Base-by-base conservation (phyloP, 2,329 filamentous ascomycete genomes). In the Calonectria henricotiae region DNA sequence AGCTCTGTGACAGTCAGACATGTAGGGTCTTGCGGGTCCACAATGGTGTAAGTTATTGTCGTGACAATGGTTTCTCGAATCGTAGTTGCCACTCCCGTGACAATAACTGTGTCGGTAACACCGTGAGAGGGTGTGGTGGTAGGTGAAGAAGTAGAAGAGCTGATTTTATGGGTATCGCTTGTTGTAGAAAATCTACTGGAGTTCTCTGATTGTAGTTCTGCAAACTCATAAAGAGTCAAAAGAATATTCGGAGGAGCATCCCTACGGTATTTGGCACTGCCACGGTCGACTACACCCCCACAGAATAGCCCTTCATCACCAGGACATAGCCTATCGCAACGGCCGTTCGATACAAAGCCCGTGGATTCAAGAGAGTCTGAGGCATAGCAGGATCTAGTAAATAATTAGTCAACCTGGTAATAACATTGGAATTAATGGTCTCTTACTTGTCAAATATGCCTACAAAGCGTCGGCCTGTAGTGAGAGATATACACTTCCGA, bases 301-400 rank as follows among this genome's bases (percentile, higher is more conserved):
- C 72, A 74, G 61, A 69, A 69, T 9, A 75, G 62, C 3, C 60
- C 54, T 27, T 55, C 58, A 4, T 75, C 73, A 2, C 72, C 73
- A 6, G 71, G 72, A 13, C 73, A 75, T 5, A 47, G 68, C 2
- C 67, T 12, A 47, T 75, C 62, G 25, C 72, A 75, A 2, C 35
- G 51, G 2, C 51, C 68, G 2, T 69, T 41, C n/a, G 3, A 13
- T 0, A 73, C 47, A 7, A 54, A 8, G 2, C 8, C 23, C 4
- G 68, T 15, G 23, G 61, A 61, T 5, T 35, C 39, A 11, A 74
- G 30, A 2, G 49, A 32, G 32, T 73, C 62, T 1, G 70, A 62
- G 1, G 55, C 70, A 41, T 75, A 74, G 17, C 73, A 75, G 6
- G 70, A 73, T 46, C 73, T 75, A 32, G 8, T 11, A 27, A 7